Evolutionary conservation across 2,329 filamentous ascomycete genomes (phyloP).

Genomic region (Curvularia sp.): DNA sequence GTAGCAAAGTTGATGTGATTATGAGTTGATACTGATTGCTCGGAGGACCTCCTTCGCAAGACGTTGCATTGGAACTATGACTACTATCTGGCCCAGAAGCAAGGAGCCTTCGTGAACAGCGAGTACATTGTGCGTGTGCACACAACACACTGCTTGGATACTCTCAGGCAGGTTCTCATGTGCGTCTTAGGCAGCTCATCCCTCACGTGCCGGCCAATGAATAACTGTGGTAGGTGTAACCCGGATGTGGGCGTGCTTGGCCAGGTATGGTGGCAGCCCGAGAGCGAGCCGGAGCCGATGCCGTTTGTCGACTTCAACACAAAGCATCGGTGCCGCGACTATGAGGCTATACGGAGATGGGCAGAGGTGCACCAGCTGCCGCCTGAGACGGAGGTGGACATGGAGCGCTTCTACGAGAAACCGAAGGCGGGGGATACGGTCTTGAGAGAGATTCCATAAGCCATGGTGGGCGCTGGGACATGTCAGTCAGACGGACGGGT

Average conservation of each 20-base stretch:
- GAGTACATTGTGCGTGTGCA: conserved; percentile 64
- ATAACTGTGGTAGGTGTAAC: conserved; percentile 48
- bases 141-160: conserved; percentile 67
- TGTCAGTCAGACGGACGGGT: conserved; percentile 16
- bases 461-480: conserved; percentile 10
- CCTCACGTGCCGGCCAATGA: neutral
- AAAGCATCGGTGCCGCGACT: conserved; percentile 65
- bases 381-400: conserved; percentile 47
- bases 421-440: conserved; percentile 47
- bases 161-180: conserved; percentile 68
- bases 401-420: conserved; percentile 54
- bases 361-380: conserved; percentile 62
- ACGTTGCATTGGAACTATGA: conserved; percentile 66
- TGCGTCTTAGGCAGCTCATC: conserved; percentile 40
- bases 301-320: conserved; percentile 71
- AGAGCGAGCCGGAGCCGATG: conserved; percentile 52
- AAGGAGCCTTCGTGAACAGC: conserved; percentile 64
- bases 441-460: conserved; percentile 40
- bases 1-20: neutral
- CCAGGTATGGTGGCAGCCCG: conserved; percentile 65
- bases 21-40: conserved; percentile 20
- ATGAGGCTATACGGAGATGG: conserved; percentile 62
- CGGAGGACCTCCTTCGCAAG: conserved; percentile 66
- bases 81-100: conserved; percentile 61
- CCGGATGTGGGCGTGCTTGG: conserved; percentile 67